phyloP scores from a whole-genome alignment of 805 yeast genomes.

The Candida endomychidarum region DNA sequence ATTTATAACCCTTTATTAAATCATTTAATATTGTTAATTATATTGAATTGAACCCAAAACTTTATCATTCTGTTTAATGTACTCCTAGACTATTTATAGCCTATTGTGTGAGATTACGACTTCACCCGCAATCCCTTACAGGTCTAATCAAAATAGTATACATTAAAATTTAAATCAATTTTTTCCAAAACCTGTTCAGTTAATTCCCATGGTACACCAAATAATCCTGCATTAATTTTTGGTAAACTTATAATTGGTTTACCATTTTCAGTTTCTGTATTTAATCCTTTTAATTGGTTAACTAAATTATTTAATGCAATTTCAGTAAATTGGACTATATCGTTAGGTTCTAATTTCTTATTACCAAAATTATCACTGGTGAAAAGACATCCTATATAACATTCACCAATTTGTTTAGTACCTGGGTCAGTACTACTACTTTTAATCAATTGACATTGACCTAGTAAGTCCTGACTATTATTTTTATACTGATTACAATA shows the following conservation, averaged over 20 bases:
- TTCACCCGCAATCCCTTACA: no score
- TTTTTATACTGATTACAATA: conserved; percentile 35
- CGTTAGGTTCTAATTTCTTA: conserved; percentile 36
- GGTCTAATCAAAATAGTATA: conserved; percentile 29
- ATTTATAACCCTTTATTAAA: no score
- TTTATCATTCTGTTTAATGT: no score
- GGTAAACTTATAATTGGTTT: conserved; percentile 58
- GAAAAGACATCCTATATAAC: conserved; percentile 64
- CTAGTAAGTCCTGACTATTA: conserved; percentile 42
- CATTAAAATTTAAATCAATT: conserved; percentile 37
- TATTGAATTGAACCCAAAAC: no score
- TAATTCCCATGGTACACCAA: conserved; percentile 73
- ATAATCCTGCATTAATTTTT: conserved; percentile 76
- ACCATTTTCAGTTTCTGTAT: conserved; percentile 15
- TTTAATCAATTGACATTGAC: conserved; percentile 51
- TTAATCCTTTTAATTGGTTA: conserved; percentile 28
- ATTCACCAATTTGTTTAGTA: conserved; percentile 18
- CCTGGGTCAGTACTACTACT: conserved; percentile 31
- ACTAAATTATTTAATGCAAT: conserved; percentile 49
- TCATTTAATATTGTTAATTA: no score
- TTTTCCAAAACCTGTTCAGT: conserved; percentile 54
- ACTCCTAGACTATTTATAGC: no score
- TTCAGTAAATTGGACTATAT: conserved; percentile 53
- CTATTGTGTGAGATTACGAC: no score
- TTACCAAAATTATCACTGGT: conserved; percentile 58